Evolutionary conservation across 2,329 filamentous ascomycete genomes (phyloP), one percentile per base, ranked within the genome.

Genomic region (Verticillium nubilum): DNA sequence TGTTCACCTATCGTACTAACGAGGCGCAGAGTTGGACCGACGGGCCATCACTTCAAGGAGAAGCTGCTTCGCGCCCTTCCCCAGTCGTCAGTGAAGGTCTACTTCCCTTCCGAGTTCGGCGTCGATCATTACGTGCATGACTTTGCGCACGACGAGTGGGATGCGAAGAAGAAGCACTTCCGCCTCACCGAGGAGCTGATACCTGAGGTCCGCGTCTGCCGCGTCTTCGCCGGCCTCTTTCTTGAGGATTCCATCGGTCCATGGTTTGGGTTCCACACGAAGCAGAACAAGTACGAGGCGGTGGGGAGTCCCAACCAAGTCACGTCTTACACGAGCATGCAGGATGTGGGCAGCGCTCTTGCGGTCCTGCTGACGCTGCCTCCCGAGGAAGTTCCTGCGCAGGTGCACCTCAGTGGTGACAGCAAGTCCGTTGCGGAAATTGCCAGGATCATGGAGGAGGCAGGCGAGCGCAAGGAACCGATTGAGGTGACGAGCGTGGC

Each of bases 41-140:
- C 52, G 23, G 52, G 52, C 19, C 66, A 72, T 35, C 54, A 56
- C 12, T 68, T 73, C 59, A 70, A 69, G 56, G 69, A 71, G 26
- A 65, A 63, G 17, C 63, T 72, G 29, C 61, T 67, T 25, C 61
- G 59, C 10, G 61, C 62, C 2, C 54, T 73, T 0, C 66, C 69
- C 2, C 23, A 58, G 25, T 66, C 71, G 0, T 53, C 63, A 0
- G 60, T 74, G 28, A 66, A 66, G 59, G 58, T 74, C 5, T 74
- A 74, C 61, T 67, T 74, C 53, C 69, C 69, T 12, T 74, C 73
- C 4, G 72, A 74, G 28, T 74, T 74, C 56, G 73, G 73, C 13
- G 72, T 74, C 42, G 68, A 75, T 59, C 72, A 74, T 58, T 71
- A 72, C 54, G 54, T 72, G 19, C 72, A 74, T 57, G 70, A 73